phyloP scores from a whole-genome alignment of 2,329 filamentous ascomycete genomes.

The Hypoxylon rubiginosum region DNA sequence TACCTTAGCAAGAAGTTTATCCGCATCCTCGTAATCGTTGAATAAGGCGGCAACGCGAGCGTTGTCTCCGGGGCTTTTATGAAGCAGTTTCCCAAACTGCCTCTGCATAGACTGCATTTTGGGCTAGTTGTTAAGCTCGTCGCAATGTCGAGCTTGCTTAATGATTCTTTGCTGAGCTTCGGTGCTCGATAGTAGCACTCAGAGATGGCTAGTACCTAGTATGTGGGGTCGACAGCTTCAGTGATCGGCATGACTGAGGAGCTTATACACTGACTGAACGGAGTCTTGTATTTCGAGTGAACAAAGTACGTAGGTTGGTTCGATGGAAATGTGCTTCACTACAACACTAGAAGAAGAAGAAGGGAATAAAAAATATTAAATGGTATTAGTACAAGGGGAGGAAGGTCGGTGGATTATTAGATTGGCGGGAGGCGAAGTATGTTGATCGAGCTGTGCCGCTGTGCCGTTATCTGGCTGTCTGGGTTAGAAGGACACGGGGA shows the following conservation, averaged over 20 bases:
- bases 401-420: conserved; percentile 2
- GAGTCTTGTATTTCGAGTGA: conserved; percentile 6
- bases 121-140: conserved; percentile 19
- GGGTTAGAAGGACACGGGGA: conserved; percentile 7
- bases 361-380: neutral
- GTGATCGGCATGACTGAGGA: conserved; percentile 19
- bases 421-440: neutral
- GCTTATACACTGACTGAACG: neutral
- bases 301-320: neutral
- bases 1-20: conserved; percentile 80
- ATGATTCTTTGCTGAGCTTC: conserved; percentile 9
- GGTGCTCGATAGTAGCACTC: neutral
- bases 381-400: neutral
- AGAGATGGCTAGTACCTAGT: conserved; percentile 8
- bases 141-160: neutral
- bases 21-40: conserved; percentile 84
- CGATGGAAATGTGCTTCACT: neutral
- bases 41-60: conserved; percentile 81
- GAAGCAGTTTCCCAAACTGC: conserved; percentile 79
- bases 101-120: conserved; percentile 80
- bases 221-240: conserved; percentile 33
- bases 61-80: conserved; percentile 77
- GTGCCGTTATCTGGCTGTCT: conserved; percentile 2
- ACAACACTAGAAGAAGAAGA: conserved; percentile 2
- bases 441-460: conserved; percentile 18